Conservation (phyloP, 306 rosid genomes). For the Oxytropis ochrocephala region DNA sequence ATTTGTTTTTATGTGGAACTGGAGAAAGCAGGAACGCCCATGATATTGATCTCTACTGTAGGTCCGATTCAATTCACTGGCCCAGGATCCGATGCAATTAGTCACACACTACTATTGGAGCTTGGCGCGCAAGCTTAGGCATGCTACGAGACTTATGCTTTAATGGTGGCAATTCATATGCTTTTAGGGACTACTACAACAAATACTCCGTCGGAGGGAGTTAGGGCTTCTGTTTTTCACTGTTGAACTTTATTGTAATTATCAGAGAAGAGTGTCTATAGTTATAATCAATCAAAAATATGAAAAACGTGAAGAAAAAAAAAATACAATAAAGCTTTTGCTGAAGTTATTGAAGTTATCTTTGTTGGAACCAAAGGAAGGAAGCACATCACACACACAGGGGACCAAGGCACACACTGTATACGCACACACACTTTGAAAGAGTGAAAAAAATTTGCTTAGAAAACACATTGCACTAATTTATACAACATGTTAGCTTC, state of each 20-base stretch:
- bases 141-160: neutral
- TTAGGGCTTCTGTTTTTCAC: neutral
- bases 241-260: neutral
- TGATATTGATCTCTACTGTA: conserved; percentile 19
- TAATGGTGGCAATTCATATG: conserved; percentile 9
- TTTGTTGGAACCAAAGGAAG: too few species aligned
- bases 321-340: neutral
- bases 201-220: conserved; percentile 8
- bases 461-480: too few species aligned
- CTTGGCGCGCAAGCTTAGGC: conserved; percentile 59
- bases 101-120: conserved; percentile 80
- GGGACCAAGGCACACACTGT: too few species aligned
- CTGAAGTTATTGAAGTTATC: neutral
- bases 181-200: neutral
- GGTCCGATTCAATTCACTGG: conserved; percentile 95
- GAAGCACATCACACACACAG: too few species aligned
- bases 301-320: too few species aligned
- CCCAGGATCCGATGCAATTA: conserved; percentile 62
- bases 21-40: neutral
- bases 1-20: conserved; percentile 3
- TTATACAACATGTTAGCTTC: too few species aligned
- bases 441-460: too few species aligned
- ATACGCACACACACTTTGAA: too few species aligned
- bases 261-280: neutral
- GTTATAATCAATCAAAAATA: neutral